Conservation (phyloP, 108 stramenopile genomes). For the Pelagomonas calceolata region DNA sequence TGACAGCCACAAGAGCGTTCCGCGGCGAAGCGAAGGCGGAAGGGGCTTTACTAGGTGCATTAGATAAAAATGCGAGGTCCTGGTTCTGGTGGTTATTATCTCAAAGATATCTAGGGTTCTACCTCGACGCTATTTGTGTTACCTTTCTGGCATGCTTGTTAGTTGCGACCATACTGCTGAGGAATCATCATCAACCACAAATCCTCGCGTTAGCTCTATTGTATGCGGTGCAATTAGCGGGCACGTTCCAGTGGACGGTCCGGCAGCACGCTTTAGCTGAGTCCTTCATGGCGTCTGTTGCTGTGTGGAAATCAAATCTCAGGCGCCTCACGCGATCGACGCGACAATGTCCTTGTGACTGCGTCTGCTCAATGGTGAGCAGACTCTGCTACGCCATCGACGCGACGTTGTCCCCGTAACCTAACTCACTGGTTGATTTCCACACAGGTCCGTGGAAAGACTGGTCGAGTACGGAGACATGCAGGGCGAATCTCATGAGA, state of each 20-base stretch:
- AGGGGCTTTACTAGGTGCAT: background rate
- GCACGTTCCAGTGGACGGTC: constrained; percentile 47
- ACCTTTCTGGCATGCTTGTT: background rate
- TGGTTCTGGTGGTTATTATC: background rate
- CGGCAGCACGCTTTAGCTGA: constrained; percentile 73
- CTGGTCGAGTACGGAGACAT: constrained; percentile 5
- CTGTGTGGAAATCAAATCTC: constrained; percentile 42
- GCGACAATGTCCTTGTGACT: background rate
- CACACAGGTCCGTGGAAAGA: background rate
- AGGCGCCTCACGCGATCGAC: background rate
- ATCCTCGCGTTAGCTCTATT: constrained; percentile 16
- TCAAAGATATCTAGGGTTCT: background rate
- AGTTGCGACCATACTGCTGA: constrained; percentile 3
- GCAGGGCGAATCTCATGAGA: constrained; percentile 4
- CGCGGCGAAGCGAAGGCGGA: background rate
- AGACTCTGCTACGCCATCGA: background rate
- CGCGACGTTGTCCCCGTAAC: too few relatives aligned
- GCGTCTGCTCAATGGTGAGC: background rate
- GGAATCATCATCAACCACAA: background rate
- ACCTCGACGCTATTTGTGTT: background rate
- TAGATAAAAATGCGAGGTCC: background rate
- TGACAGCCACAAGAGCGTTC: background rate
- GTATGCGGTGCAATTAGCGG: constrained; percentile 15
- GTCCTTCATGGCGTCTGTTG: constrained; percentile 83
- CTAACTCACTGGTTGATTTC: too few relatives aligned